A percentile compares a stretch with the other conserved stretches of the same genome.
These are phyloP conservation scores for Wickerhamiella spandovensis DNA, from an alignment of 805 yeast species.

Conservation along the genomic window DNA sequence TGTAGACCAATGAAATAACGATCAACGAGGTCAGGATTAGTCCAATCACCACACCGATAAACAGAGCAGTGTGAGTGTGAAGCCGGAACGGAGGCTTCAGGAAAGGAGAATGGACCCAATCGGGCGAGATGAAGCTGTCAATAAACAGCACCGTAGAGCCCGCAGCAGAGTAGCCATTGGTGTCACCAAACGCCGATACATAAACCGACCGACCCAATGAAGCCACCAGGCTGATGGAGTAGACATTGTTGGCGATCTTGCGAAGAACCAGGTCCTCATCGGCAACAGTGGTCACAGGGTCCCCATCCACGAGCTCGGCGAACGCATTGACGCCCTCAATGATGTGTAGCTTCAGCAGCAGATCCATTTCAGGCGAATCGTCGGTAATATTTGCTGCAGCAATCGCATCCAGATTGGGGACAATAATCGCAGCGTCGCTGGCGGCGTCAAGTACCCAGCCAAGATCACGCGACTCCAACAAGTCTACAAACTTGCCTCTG, in stretches of 20 bases:
- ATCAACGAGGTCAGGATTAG: conserved; percentile 8
- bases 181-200: conserved; percentile 13
- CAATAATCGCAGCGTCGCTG: conserved; percentile 45
- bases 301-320: conserved; percentile 13
- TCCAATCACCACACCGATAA: conserved; percentile 22
- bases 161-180: conserved; percentile 11
- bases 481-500: conserved; percentile 32
- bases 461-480: conserved; percentile 25
- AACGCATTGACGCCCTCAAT: conserved; percentile 40
- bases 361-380: conserved; percentile 22
- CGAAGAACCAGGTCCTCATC: conserved; percentile 19
- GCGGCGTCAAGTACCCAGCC: conserved; percentile 28
- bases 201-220: conserved; percentile 20
- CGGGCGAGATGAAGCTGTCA: conserved; percentile 23
- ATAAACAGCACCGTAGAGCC: conserved; percentile 22
- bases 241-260: conserved; percentile 9
- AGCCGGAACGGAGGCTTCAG: conserved; percentile 18
- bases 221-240: conserved; percentile 11
- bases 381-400: conserved; percentile 36
- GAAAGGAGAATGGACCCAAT: conserved; percentile 22
- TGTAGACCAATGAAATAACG: conserved; percentile 5
- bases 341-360: conserved; percentile 55
- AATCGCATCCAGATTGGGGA: conserved; percentile 55
- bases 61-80: conserved; percentile 22
- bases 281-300: conserved; percentile 13